A percentile compares a stretch with the other conserved stretches of the same genome.
These are phyloP conservation scores for Aspergillus eucalypticola DNA, from an alignment of 2,329 filamentous ascomycete genomes.

Conservation along the genomic window DNA sequence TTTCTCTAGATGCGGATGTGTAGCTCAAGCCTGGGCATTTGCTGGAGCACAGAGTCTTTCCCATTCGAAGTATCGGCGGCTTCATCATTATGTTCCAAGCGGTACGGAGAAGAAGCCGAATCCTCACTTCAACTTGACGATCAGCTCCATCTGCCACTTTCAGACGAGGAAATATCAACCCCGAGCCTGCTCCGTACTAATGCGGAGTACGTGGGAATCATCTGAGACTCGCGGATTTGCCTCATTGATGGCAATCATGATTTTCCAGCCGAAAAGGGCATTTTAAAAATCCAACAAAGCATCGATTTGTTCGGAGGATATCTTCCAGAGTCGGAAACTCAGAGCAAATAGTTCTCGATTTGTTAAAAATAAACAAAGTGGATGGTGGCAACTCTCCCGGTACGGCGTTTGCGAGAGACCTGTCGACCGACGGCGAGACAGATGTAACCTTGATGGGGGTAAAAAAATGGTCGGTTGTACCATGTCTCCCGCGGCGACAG, in stretches of 20 bases:
- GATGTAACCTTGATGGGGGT: neutral
- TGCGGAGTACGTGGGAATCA: neutral
- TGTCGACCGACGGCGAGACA: neutral
- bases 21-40: neutral
- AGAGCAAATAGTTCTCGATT: slow-evolving; percentile 16
- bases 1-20: neutral
- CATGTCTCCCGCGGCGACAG: neutral
- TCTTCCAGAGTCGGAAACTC: slow-evolving; percentile 9
- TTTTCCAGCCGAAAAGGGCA: neutral
- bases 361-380: slow-evolving; percentile 15
- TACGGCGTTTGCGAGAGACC: neutral
- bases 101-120: neutral
- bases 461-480: neutral
- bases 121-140: neutral
- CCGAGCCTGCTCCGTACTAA: neutral
- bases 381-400: neutral
- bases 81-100: neutral
- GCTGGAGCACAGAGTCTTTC: neutral
- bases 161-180: neutral
- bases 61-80: neutral
- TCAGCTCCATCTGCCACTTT: neutral
- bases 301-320: slow-evolving; percentile 6
- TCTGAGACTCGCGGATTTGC: neutral
- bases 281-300: neutral
- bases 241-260: neutral